A percentile compares a stretch with the other conserved stretches of the same genome.
These are phyloP conservation scores for Chlorella sp. DNA, from an alignment of 139 green algal species.

Conservation along the genomic window DNA sequence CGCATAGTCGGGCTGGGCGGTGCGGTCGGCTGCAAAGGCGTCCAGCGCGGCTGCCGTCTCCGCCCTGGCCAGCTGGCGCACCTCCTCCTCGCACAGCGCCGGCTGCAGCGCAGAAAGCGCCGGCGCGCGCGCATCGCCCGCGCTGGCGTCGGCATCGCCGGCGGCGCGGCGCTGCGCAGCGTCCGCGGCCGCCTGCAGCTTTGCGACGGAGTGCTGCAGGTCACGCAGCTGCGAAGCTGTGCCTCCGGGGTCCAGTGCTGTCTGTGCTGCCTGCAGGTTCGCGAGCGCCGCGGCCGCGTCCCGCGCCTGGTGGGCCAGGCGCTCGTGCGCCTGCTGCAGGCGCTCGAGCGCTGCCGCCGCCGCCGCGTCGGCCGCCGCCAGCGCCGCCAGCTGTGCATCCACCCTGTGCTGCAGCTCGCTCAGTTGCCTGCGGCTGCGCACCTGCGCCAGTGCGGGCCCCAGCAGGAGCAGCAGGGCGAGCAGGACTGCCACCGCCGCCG, in stretches of 20 bases:
- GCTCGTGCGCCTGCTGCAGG: neutral
- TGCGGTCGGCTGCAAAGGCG: slow-evolving; percentile 19
- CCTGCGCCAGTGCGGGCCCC: neutral
- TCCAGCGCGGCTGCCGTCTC: neutral
- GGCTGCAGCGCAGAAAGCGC: neutral
- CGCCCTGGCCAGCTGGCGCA: slow-evolving; percentile 12
- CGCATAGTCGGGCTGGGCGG: slow-evolving; percentile 36
- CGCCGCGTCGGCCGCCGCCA: neutral
- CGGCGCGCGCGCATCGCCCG: neutral
- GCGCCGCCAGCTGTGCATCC: neutral
- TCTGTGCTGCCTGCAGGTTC: too few species aligned
- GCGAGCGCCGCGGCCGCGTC: neutral
- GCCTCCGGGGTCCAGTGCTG: too few species aligned
- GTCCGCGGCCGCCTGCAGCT: slow-evolving; percentile 1
- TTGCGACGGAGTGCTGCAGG: neutral
- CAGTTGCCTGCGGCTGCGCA: neutral
- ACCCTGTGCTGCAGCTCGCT: neutral
- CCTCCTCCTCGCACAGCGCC: neutral
- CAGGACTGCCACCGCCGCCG: neutral
- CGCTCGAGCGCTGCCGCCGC: neutral
- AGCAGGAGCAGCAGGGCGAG: neutral
- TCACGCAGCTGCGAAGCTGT: neutral
- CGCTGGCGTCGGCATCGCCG: neutral
- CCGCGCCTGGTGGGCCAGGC: neutral
- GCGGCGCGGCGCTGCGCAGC: neutral